Percentiles rank a stretch among this genome's conserved stretches.
Conservation (phyloP, 192 early-diverging fungal species). For the Entomortierella parvispora region DNA sequence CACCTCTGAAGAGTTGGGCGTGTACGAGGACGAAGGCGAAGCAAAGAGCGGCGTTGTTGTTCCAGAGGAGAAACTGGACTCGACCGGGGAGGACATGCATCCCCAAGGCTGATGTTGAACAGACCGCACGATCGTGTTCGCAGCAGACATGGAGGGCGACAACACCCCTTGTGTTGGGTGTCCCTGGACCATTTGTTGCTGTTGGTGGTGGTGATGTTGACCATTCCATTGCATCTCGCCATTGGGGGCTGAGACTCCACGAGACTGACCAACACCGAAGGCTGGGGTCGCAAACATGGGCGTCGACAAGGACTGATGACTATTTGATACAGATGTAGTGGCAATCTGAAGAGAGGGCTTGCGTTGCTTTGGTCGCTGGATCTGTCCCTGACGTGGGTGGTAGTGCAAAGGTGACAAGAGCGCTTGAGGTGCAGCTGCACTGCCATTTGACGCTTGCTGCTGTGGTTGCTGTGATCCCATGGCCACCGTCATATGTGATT, state of each 20-base stretch:
- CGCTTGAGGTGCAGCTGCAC: not conserved
- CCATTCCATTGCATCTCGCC: not conserved
- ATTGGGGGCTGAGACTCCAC: not conserved
- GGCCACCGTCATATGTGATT: conserved; percentile 2
- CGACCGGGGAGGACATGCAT: conserved; percentile 35
- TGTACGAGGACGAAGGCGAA: conserved; percentile 37
- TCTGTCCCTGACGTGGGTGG: conserved; percentile 26
- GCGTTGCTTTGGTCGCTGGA: conserved; percentile 23
- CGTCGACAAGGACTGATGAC: not conserved
- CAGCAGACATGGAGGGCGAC: conserved; percentile 34
- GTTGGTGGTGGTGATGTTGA: not conserved
- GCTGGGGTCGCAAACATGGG: not conserved
- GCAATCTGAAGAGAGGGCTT: conserved; percentile 31
- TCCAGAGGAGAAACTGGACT: conserved; percentile 38
- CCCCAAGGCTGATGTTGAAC: conserved; percentile 27
- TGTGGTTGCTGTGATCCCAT: not conserved
- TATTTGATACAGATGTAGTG: not conserved
- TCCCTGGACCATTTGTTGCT: too few species aligned
- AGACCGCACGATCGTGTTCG: conserved; percentile 26
- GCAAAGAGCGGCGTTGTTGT: conserved; percentile 33
- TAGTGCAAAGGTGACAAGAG: conserved; percentile 35
- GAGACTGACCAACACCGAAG: not conserved
- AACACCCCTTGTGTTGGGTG: not conserved
- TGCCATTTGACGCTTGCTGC: not conserved
- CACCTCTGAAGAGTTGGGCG: conserved; percentile 21